Evolutionary conservation across 208 protist species (phyloP), one percentile per base, ranked within the genome.

Genomic region (Plasmodiophora brassicae): DNA sequence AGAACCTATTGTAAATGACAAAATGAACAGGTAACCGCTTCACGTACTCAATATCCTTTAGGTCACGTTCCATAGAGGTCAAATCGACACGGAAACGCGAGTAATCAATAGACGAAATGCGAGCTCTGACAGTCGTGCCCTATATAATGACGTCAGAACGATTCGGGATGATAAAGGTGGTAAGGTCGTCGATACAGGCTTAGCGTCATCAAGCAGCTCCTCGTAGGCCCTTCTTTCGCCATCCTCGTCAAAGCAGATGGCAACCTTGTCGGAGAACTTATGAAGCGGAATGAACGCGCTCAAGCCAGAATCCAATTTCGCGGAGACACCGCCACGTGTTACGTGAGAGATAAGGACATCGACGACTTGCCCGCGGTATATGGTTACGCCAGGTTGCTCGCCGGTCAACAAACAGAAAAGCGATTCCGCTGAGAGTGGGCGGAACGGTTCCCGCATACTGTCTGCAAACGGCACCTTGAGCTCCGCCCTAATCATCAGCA

Each of bases 311-410:
- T 78, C 65, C 20, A 78, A 32, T 38, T 38, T 5, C 5, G 65
- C n/a, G 10, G 41, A 44, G 5, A 78, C n/a, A 8, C 65, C 65
- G 41, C 14, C n/a, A 5, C 65, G 65, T 38, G 5, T 78, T 8
- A 32, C 5, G n/a, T 38, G 32, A 5, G 65, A 44, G n/a, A 78
- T 32, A 32, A 78, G 32, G 41, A 78, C 65, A 78, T 78, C 65
- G 41, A 78, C n/a, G 41, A 78, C 41, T 32, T 78, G 65, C 14
- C 65, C 65, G n/a, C 65, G 65, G 41, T 78, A 78, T 38, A 78
- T 14, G n/a, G 65, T 78, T 14, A 78, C 65, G 41, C n/a, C 65
- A 36, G 65, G 65, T 38, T 78, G 65, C 41, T 78, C 65, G 20
- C 65, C 65, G n/a, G 65, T 36, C n/a, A 78, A 32, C 65, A 78